Conservation (phyloP, 2,329 filamentous ascomycete species). For the Monilinia polystroma region DNA sequence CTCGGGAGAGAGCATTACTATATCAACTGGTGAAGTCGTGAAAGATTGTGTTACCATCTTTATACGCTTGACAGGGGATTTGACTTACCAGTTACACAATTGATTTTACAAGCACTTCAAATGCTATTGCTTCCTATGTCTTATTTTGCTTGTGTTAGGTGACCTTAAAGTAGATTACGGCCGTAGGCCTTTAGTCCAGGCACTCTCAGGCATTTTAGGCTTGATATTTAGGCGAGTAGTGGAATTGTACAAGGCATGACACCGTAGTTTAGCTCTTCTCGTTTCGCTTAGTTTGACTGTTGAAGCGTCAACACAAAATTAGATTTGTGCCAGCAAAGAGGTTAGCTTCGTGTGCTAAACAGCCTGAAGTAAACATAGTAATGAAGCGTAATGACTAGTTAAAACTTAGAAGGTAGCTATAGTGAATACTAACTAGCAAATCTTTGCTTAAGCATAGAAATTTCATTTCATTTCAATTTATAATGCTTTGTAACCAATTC, state of each 20-base stretch:
- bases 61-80: background rate
- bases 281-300: background rate
- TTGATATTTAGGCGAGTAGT: background rate
- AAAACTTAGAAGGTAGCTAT: background rate
- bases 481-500: background rate
- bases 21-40: background rate
- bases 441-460: constrained; percentile 5
- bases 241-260: background rate
- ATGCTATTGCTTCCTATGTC: background rate
- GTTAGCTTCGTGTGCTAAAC: background rate
- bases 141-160: background rate
- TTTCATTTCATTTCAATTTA: constrained; percentile 15
- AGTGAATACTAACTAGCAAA: background rate
- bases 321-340: constrained; percentile 1
- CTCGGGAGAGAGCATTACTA: background rate
- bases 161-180: background rate
- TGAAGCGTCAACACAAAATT: background rate
- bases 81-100: background rate
- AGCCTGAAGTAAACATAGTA: background rate
- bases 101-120: background rate
- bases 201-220: background rate
- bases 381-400: background rate
- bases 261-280: background rate
- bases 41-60: background rate
- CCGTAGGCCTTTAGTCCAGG: background rate